Evolutionary conservation across 495 filamentous ascomycete genomes (phyloP).

Genomic region (Annulohypoxylon nitens): DNA sequence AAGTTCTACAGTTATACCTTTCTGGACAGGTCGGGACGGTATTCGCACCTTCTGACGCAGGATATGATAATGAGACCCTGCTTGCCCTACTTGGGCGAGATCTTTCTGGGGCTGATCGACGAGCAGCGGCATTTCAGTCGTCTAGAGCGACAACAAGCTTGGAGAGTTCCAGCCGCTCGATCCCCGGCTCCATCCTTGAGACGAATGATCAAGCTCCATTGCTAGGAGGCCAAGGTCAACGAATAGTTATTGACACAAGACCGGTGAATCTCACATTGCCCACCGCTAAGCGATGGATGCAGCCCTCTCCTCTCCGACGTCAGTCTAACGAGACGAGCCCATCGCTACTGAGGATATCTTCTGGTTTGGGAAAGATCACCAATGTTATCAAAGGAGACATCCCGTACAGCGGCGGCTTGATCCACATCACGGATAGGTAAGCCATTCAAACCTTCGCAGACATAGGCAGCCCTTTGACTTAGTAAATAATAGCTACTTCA

Average conservation of each 20-base stretch:
- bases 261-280: slow-evolving; percentile 28
- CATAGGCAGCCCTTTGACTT: slow-evolving; percentile 13
- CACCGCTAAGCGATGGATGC: slow-evolving; percentile 22
- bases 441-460: slow-evolving; percentile 3
- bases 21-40: slow-evolving; percentile 49
- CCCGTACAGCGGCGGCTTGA: slow-evolving; percentile 49
- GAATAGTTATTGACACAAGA: slow-evolving; percentile 31
- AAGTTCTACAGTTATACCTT: slow-evolving; percentile 45
- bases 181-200: slow-evolving; percentile 21
- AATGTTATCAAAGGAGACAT: slow-evolving; percentile 52
- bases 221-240: slow-evolving; percentile 19
- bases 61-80: neutral
- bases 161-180: slow-evolving; percentile 19
- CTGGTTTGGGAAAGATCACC: slow-evolving; percentile 52
- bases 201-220: slow-evolving; percentile 22
- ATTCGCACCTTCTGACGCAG: slow-evolving; percentile 49
- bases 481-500: slow-evolving; percentile 51
- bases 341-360: slow-evolving; percentile 33
- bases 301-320: neutral
- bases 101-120: slow-evolving; percentile 6
- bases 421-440: slow-evolving; percentile 53
- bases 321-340: slow-evolving; percentile 9
- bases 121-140: slow-evolving; percentile 28
- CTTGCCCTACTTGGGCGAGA: slow-evolving; percentile 2
- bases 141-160: slow-evolving; percentile 17